phyloP scores from a whole-genome alignment of 2,329 filamentous ascomycete genomes.

The Fusarium napiforme region DNA sequence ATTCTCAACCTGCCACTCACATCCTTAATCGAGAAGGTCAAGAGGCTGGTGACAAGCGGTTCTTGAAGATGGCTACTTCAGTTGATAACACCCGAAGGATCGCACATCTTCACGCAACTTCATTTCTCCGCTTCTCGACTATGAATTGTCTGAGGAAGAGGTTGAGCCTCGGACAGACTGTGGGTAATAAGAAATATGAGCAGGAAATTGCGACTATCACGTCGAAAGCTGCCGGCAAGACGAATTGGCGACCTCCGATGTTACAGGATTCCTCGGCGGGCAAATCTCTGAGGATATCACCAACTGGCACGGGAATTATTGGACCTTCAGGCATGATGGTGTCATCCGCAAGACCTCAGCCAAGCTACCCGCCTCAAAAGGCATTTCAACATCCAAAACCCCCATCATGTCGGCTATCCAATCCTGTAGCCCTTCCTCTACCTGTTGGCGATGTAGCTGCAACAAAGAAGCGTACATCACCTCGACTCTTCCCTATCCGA shows the following conservation, averaged over 20 bases:
- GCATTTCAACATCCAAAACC: constrained; percentile 30
- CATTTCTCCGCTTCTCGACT: constrained; percentile 72
- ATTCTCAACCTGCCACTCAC: constrained; percentile 75
- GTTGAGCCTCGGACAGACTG: constrained; percentile 49
- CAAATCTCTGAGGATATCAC: constrained; percentile 29
- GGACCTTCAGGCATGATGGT: constrained; percentile 10
- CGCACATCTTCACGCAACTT: constrained; percentile 58
- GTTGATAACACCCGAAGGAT: constrained; percentile 51
- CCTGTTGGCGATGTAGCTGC: constrained; percentile 43
- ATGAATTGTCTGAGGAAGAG: constrained; percentile 69
- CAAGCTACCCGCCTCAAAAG: constrained; percentile 5
- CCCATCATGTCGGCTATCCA: constrained; percentile 44
- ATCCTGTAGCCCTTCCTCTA: constrained; percentile 45
- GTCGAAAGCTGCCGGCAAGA: constrained; percentile 32
- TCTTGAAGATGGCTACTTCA: constrained; percentile 60
- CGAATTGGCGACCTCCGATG: constrained; percentile 39
- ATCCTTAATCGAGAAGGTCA: constrained; percentile 70
- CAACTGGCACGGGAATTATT: constrained; percentile 15
- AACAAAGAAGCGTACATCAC: constrained; percentile 44
- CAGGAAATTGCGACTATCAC: constrained; percentile 37
- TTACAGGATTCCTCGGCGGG: constrained; percentile 36
- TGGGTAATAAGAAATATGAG: constrained; percentile 46
- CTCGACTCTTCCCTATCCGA: constrained; percentile 47
- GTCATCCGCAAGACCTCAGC: constrained; percentile 13
- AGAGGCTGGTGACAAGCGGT: constrained; percentile 58